Evolutionary conservation across 2,329 filamentous ascomycete species (phyloP), one percentile per base, ranked within the genome.

Genomic region (Arthrobotrys conoides): DNA sequence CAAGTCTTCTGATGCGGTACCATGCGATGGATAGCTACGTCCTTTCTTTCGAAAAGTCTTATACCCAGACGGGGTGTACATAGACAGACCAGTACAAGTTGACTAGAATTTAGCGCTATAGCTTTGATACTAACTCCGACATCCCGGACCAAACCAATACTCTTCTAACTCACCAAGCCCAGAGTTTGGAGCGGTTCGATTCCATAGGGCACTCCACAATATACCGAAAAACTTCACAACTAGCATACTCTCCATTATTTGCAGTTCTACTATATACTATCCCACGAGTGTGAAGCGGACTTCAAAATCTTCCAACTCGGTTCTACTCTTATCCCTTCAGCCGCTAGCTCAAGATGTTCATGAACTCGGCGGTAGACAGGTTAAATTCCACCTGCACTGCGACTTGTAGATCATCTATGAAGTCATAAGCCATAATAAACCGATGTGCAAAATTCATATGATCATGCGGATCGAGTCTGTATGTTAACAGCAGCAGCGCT

Each of bases 241-340:
- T 36, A 12, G 49, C 22, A 53, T 16, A 9, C 22, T 53, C 16
- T 65, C 8, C 49, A 16, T 41, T 65, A 5, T 22, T 63, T 6
- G 20, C 57, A 22, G 44, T 63, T 20, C 20, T 63, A 41, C 14
- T 63, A n/a, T n/a, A n/a, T n/a, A 16, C n/a, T 44, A 3, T 41
- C 57, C 6, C n/a, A 63, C 6, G 33, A 18, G n/a, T 65, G 41
- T 10, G 8, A 49, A n/a, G 61, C 48, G 3, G 65, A 68, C 33
- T 68, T 55, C 48, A 53, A 68, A 24, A 27, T 68, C 30, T 68
- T 68, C 10, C 30, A 68, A 30, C 65, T 68, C n/a, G 65, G 65
- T 18, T 53, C 65, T 9, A 1, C 65, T 3, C 51, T 57, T 14
- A 53, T 68, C 3, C 65, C 65, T 9, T 53, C 48, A 18, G 48